Conservation (phyloP, 345 rosid species). For the Lepidium didymum region DNA sequence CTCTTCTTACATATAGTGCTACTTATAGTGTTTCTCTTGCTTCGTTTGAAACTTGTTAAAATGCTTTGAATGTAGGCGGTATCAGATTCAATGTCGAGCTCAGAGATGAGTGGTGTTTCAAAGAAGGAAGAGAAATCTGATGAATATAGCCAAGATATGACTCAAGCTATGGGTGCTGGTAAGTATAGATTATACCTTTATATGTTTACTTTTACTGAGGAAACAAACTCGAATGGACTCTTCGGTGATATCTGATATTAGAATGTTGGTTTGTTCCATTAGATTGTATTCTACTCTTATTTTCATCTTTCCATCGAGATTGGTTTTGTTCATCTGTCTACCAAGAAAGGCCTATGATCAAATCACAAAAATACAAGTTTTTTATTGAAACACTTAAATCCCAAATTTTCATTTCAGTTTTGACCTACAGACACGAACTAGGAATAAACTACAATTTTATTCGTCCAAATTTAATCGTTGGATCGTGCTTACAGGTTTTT, state of each 20-base stretch:
- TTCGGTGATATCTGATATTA: not conserved
- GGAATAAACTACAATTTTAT: constrained; percentile 92
- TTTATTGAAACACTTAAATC: not conserved
- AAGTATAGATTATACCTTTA: not conserved
- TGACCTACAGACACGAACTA: constrained; percentile 86
- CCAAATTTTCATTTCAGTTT: constrained; percentile 43
- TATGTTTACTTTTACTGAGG: not conserved
- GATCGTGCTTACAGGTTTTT: constrained; percentile 93
- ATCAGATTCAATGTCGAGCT: constrained; percentile 56
- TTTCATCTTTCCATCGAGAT: not conserved
- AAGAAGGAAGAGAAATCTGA: constrained; percentile 61
- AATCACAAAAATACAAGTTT: not conserved
- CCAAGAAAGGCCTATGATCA: not conserved
- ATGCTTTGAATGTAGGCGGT: constrained; percentile 39
- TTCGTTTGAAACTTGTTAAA: not conserved
- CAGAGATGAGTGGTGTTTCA: constrained; percentile 42
- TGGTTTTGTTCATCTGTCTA: not conserved
- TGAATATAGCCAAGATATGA: constrained; percentile 75
- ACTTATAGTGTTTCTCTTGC: not conserved
- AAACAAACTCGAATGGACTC: not conserved
- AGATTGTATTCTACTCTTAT: not conserved
- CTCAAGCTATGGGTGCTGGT: constrained; percentile 99
- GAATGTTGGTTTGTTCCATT: not conserved
- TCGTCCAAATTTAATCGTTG: constrained; percentile 84
- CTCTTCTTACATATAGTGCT: not conserved